phyloP scores from a whole-genome alignment of 2,329 filamentous ascomycete species.

The Ramularia collo-cygni region DNA sequence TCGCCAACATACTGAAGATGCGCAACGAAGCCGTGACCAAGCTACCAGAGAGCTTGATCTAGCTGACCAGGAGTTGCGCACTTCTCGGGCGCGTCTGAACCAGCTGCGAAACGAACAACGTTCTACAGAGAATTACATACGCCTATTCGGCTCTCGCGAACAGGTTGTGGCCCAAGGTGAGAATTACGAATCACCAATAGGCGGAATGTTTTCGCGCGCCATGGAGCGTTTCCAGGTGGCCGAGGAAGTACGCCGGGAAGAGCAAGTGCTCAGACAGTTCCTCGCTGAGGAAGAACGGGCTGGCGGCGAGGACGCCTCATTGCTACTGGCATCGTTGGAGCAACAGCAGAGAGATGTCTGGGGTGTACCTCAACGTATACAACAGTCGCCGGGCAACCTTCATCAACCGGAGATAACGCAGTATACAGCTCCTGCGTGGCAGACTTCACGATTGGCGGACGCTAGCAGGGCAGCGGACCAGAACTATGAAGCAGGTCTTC shows the following conservation, averaged over 20 bases:
- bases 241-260: constrained; percentile 32
- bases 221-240: constrained; percentile 38
- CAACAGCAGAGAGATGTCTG: constrained; percentile 24
- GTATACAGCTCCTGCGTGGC: constrained; percentile 2
- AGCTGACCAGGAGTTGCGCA: constrained; percentile 28
- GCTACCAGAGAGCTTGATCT: constrained; percentile 28
- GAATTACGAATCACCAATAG: constrained; percentile 43
- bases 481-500: constrained; percentile 14
- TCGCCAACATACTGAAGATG: constrained; percentile 26
- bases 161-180: constrained; percentile 40
- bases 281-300: constrained; percentile 25
- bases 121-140: constrained; percentile 32
- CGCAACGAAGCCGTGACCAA: constrained; percentile 28
- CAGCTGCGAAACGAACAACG: constrained; percentile 31
- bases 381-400: constrained; percentile 3
- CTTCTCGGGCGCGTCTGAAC: constrained; percentile 26
- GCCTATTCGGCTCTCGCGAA: constrained; percentile 42
- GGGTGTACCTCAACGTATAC: constrained; percentile 23
- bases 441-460: neutral
- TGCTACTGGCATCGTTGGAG: constrained; percentile 19
- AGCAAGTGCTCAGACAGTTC: constrained; percentile 28
- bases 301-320: constrained; percentile 16
- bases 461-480: neutral
- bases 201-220: constrained; percentile 41
- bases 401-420: constrained; percentile 7